Evolutionary conservation across 805 yeast genomes (phyloP).

Genomic region (Wickerhamomyces rabaulensis): DNA sequence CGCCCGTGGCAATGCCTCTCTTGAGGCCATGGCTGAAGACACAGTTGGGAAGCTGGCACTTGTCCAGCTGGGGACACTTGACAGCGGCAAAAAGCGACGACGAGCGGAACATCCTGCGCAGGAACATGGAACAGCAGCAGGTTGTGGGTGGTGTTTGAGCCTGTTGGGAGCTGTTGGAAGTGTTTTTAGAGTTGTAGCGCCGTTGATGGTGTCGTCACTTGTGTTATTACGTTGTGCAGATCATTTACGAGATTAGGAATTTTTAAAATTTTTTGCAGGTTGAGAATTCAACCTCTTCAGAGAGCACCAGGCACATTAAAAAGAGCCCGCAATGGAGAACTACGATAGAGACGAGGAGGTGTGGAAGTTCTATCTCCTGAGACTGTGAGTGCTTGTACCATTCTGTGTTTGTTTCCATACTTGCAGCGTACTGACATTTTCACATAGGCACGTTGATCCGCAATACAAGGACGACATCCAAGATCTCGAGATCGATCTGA

Average conservation of each 20-base stretch:
- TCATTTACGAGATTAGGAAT: too few relatives aligned
- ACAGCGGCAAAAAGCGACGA: slow-evolving; percentile 15
- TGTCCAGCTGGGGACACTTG: slow-evolving; percentile 24
- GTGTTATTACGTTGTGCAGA: too few relatives aligned
- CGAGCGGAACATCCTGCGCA: slow-evolving; percentile 22
- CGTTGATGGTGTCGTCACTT: too few relatives aligned
- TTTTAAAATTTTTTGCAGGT: too few relatives aligned
- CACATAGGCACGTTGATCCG: slow-evolving; percentile 10
- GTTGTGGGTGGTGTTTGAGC: too few relatives aligned
- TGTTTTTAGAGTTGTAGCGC: too few relatives aligned
- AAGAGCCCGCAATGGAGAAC: background rate
- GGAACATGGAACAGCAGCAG: slow-evolving; percentile 3
- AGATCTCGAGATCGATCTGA: slow-evolving; percentile 22
- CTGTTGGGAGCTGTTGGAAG: too few relatives aligned
- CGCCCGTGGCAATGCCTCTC: background rate
- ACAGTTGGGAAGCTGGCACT: slow-evolving; percentile 28
- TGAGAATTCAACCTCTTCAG: too few relatives aligned
- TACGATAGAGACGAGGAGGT: slow-evolving; percentile 1
- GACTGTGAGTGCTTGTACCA: slow-evolving; percentile 7
- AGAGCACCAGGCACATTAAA: too few relatives aligned
- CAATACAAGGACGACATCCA: background rate
- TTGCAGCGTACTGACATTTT: slow-evolving; percentile 9
- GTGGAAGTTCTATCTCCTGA: slow-evolving; percentile 6
- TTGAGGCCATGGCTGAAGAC: slow-evolving; percentile 22
- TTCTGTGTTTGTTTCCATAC: too few relatives aligned